Base-by-base conservation (phyloP, 2,329 filamentous ascomycete species). In the Fusarium sp. region DNA sequence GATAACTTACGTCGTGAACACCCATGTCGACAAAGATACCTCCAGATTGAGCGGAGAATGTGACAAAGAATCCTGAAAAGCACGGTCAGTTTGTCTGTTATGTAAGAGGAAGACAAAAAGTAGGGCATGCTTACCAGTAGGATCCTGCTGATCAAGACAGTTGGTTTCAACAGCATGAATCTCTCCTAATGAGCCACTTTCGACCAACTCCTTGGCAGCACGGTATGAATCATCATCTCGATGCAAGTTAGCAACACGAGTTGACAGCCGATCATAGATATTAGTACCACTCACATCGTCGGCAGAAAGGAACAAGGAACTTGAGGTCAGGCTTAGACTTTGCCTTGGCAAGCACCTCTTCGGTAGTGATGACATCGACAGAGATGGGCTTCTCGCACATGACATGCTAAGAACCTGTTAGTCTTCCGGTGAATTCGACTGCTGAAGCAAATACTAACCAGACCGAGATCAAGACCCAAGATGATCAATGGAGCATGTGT, bases 11-110 rank as follows among this genome's bases (percentile, higher is more conserved):
- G 20, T 77, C 76, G 62, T 81, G 80, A 45, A 81, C 75, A 34
- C 79, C 79, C 64, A 81, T 78, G 65, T 81, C 80, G 56, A 81
- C 69, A 70, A 81, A 81, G 58, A 81, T 80, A 10, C 80, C 80
- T 16, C 80, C 80, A 11, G 80, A 81, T 61, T 77, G 76, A 59
- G 73, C 80, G 13, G 79, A 80, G 58, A 81, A 81, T 29, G 77
- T 62, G n/a, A 81, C 78, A 38, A 81, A 81, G 54, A 81, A 81
- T 31, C 74, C 79, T 70, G 58, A 58, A 29, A 34, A 14, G 4
- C 13, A n/a, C 16, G 22, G 13, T 63, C 14, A 63, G 45, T 31
- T 18, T 1, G 16, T 16, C n/a, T 11, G n/a, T 24, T 2, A 11
- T 6, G 10, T 8, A 4, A 42, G 13, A 22, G 11, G 20, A 52